Evolutionary conservation across 139 green algal species (phyloP).

Genomic region (Zygnema cylindricum): DNA sequence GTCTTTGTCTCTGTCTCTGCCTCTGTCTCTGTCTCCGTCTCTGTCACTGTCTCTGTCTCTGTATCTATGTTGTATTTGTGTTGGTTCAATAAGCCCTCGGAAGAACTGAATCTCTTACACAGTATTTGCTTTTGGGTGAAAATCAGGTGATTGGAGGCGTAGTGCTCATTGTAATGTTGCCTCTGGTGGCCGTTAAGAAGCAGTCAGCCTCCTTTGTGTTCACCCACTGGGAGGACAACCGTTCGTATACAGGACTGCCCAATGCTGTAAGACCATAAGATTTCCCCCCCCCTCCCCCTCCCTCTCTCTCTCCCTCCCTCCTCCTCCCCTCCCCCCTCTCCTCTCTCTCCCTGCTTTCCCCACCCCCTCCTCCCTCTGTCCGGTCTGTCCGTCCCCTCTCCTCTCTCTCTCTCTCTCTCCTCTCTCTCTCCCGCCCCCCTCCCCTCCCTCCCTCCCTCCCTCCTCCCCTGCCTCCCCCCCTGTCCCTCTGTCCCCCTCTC

Average conservation of each 20-base stretch:
- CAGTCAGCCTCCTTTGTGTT: constrained; percentile 43
- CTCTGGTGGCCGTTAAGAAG: not conserved
- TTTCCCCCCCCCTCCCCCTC: too few species aligned
- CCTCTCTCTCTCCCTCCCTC: not conserved
- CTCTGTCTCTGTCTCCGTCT: not conserved
- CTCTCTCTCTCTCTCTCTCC: not conserved
- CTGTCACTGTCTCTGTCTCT: not conserved
- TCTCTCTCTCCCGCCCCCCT: not conserved
- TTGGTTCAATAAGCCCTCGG: too few species aligned
- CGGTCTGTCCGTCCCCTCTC: not conserved
- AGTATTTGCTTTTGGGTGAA: too few species aligned
- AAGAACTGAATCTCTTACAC: too few species aligned
- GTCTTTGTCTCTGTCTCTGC: not conserved
- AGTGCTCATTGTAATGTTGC: constrained; percentile 15
- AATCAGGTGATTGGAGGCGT: constrained; percentile 16
- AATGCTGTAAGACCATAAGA: not conserved
- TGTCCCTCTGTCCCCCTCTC: not conserved
- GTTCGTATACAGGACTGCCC: not conserved
- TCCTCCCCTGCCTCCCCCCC: not conserved
- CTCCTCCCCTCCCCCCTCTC: not conserved
- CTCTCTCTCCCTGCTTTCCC: not conserved
- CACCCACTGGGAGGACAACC: constrained; percentile 3
- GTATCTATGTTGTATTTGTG: not conserved
- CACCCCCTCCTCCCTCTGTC: not conserved
- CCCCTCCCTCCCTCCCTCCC: not conserved